phyloP scores from a whole-genome alignment of 2,329 filamentous ascomycete genomes.

The Calonectria fujianensis region DNA sequence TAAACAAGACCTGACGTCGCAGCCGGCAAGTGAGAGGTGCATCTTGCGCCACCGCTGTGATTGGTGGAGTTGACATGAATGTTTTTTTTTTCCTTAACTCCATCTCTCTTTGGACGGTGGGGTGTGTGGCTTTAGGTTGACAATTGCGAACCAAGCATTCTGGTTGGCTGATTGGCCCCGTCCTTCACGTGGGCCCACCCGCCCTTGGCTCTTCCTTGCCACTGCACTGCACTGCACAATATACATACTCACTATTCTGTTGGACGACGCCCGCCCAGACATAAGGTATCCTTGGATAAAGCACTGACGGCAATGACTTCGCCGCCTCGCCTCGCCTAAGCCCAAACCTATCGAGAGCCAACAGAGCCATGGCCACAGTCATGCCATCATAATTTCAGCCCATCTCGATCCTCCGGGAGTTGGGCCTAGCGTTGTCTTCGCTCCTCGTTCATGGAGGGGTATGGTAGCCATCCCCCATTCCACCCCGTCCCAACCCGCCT shows the following conservation, averaged over 20 bases:
- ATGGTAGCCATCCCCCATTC: slow-evolving; percentile 13
- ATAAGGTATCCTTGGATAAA: slow-evolving; percentile 10
- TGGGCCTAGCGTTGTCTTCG: slow-evolving; percentile 21
- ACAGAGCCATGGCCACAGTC: slow-evolving; percentile 23
- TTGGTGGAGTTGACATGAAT: slow-evolving; percentile 19
- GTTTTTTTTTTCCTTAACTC: slow-evolving; percentile 9
- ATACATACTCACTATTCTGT: slow-evolving; percentile 7
- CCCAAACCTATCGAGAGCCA: not conserved
- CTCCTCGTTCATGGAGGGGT: slow-evolving; percentile 4
- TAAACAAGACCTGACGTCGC: slow-evolving; percentile 15
- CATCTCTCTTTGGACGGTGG: not conserved
- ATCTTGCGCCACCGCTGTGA: slow-evolving; percentile 4
- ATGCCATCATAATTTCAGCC: slow-evolving; percentile 20
- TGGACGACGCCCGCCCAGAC: slow-evolving; percentile 12
- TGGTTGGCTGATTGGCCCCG: slow-evolving; percentile 10
- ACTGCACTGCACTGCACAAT: slow-evolving; percentile 10
- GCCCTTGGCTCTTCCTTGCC: not conserved
- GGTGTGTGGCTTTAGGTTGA: slow-evolving; percentile 12
- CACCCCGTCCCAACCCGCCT: slow-evolving; percentile 20
- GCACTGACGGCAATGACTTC: slow-evolving; percentile 10
- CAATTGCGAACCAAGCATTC: not conserved
- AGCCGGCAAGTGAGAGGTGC: slow-evolving; percentile 26
- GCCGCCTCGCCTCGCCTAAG: slow-evolving; percentile 7
- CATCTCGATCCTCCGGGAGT: slow-evolving; percentile 18
- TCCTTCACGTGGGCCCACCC: not conserved